Conservation (phyloP, 805 yeast species). For the Wickerhamomyces alni region DNA sequence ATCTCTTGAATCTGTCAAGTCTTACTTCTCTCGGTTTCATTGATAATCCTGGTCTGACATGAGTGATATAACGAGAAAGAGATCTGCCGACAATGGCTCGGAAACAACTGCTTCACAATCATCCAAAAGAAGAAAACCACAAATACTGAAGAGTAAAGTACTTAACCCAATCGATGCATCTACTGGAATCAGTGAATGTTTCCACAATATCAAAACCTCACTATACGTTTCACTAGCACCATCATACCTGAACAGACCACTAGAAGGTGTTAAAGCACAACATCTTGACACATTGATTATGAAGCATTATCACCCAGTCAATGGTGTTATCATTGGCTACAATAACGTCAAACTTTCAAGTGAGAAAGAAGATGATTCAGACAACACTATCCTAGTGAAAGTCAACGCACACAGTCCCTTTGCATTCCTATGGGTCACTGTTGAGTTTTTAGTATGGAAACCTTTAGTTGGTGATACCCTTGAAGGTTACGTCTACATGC, state of each 20-base stretch:
- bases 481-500: conserved; percentile 87
- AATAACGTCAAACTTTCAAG: conserved; percentile 51
- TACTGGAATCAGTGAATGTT: conserved; percentile 60
- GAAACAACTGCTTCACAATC: neutral
- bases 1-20: neutral
- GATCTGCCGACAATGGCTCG: neutral
- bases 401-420: conserved; percentile 79
- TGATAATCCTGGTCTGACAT: too few species aligned
- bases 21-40: too few species aligned
- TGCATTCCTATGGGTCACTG: conserved; percentile 80
- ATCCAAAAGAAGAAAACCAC: conserved; percentile 17
- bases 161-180: conserved; percentile 31
- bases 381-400: conserved; percentile 42
- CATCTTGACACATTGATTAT: conserved; percentile 87
- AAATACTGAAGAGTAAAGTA: conserved; percentile 18
- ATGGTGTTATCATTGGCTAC: conserved; percentile 84
- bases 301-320: conserved; percentile 66
- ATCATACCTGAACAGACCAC: conserved; percentile 56
- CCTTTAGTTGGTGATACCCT: conserved; percentile 83
- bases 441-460: conserved; percentile 81
- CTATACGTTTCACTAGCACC: conserved; percentile 90
- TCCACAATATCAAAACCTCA: conserved; percentile 51
- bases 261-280: conserved; percentile 77
- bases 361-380: conserved; percentile 34
- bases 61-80: conserved; percentile 1